Percentiles rank a stretch among this genome's conserved stretches.
Conservation (phyloP, 169 alveolate genomes). For the Perkinsus marinus region DNA sequence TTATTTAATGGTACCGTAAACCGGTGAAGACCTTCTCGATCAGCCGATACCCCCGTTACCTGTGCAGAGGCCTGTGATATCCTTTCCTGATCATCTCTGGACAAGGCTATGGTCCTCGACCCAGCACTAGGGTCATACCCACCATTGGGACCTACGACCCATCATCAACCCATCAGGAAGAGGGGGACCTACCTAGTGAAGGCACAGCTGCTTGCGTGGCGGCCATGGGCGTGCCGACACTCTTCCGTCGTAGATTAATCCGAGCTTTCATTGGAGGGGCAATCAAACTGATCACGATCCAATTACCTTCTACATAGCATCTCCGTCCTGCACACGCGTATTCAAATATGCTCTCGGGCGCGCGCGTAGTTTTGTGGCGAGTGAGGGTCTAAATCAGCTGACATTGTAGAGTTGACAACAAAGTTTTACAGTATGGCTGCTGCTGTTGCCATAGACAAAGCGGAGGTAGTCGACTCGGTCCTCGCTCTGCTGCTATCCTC, state of each 20-base stretch:
- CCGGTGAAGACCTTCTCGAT: background rate
- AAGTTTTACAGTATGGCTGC: background rate
- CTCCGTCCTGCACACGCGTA: too few species aligned
- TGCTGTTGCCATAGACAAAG: background rate
- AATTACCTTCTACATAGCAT: too few species aligned
- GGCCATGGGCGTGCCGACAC: background rate
- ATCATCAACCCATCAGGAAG: background rate
- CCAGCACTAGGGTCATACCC: background rate
- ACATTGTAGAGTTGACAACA: background rate
- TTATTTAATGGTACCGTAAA: too few species aligned
- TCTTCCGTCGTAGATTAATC: background rate
- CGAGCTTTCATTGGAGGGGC: background rate
- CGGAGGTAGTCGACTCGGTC: background rate
- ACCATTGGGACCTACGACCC: background rate
- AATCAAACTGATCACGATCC: background rate
- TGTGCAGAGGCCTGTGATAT: background rate
- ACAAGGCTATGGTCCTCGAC: background rate
- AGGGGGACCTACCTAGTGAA: background rate
- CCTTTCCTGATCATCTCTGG: background rate
- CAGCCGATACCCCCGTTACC: background rate
- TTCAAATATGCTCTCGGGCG: background rate
- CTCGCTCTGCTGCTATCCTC: background rate
- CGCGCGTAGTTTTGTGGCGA: background rate
- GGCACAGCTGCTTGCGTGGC: background rate
- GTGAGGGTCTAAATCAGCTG: background rate